Evolutionary conservation across 75 land plant species (phyloP).

Genomic region (Sequoiadendron giganteum): DNA sequence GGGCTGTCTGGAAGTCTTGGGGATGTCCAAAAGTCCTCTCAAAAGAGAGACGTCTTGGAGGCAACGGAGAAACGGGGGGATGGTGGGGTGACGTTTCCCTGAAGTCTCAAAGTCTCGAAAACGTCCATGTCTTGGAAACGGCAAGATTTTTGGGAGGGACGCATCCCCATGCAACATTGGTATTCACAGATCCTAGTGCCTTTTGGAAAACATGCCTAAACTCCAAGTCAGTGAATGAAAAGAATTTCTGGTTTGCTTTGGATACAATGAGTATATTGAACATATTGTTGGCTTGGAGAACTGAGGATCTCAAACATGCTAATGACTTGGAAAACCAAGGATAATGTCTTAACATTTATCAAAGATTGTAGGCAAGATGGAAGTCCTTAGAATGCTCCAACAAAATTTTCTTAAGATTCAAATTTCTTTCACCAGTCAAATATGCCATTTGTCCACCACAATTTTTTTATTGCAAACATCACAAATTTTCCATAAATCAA

Average conservation of each 20-base stretch:
- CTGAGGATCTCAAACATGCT: background rate
- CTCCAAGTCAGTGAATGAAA: background rate
- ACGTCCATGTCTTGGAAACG: too few species aligned
- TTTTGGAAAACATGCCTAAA: background rate
- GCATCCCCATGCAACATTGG: too few species aligned
- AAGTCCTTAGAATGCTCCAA: background rate
- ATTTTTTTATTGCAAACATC: background rate
- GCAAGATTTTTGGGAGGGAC: too few species aligned
- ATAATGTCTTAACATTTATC: background rate
- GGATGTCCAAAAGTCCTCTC: too few species aligned
- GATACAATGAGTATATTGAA: background rate
- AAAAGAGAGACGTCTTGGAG: too few species aligned
- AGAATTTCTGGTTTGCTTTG: background rate
- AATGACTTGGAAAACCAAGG: background rate
- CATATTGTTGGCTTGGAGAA: background rate
- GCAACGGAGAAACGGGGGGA: too few species aligned
- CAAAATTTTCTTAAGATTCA: too few species aligned
- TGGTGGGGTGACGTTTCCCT: too few species aligned
- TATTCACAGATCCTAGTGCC: background rate
- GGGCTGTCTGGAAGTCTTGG: too few species aligned
- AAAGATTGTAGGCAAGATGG: too few species aligned
- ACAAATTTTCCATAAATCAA: background rate
- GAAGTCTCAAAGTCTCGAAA: too few species aligned
- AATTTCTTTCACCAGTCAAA: background rate
- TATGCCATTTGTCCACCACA: background rate